Evolutionary conservation across 495 filamentous ascomycete genomes (phyloP).

Genomic region (Lophiotrema nucula): DNA sequence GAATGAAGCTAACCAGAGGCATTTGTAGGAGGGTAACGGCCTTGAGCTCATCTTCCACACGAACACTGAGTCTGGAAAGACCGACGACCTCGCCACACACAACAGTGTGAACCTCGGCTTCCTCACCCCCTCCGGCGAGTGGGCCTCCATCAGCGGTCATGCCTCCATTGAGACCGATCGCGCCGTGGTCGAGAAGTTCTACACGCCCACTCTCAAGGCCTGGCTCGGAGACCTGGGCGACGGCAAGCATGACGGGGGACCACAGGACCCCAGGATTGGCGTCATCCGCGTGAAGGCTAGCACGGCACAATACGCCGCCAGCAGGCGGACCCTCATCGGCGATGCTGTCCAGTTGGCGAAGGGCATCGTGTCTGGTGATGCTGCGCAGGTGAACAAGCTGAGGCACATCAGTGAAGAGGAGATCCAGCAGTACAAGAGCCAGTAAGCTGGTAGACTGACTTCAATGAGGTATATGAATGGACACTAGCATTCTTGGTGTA

Average conservation of each 20-base stretch:
- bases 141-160: constrained; percentile 78
- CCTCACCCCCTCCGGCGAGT: constrained; percentile 69
- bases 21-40: constrained; percentile 69
- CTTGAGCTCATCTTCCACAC: constrained; percentile 91
- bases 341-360: constrained; percentile 70
- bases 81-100: constrained; percentile 73
- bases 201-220: constrained; percentile 70
- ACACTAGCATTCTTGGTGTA: too few relatives aligned
- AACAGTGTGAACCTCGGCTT: constrained; percentile 84
- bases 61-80: constrained; percentile 91
- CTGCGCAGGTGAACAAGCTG: constrained; percentile 72
- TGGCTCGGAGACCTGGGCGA: constrained; percentile 93
- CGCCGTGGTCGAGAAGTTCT: constrained; percentile 69
- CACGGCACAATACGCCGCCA: constrained; percentile 62
- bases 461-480: too few relatives aligned
- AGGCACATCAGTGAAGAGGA: constrained; percentile 72
- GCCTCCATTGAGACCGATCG: constrained; percentile 68
- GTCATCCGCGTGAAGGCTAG: constrained; percentile 65
- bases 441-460: too few relatives aligned
- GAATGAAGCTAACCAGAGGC: too few relatives aligned
- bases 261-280: constrained; percentile 75
- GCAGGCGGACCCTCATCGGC: constrained; percentile 54
- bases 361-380: constrained; percentile 68
- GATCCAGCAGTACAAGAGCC: constrained; percentile 45
- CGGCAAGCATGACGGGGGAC: constrained; percentile 78